phyloP scores from a whole-genome alignment of 192 early-diverging fungal species.

The Gamsiella multidivaricata region DNA sequence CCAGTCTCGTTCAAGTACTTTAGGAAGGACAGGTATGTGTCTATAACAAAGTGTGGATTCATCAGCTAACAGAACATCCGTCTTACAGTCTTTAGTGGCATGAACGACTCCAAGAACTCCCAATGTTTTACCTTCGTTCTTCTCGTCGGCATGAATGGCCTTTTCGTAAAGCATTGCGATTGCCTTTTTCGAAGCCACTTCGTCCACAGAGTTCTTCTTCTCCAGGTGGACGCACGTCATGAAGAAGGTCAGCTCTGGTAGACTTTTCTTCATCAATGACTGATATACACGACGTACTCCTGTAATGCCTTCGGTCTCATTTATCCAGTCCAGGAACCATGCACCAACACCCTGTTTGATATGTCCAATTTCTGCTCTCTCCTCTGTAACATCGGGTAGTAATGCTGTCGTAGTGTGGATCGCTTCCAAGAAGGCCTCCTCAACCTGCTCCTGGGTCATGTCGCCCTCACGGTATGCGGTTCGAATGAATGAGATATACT shows the following conservation, averaged over 20 bases:
- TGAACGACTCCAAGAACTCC: no score
- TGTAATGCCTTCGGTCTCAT: conserved; percentile 54
- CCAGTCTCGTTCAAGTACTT: conserved; percentile 57
- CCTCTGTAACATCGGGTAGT: conserved; percentile 60
- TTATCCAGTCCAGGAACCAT: conserved; percentile 70
- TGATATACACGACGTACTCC: conserved; percentile 62
- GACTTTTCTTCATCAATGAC: conserved; percentile 62
- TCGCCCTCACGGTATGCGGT: conserved; percentile 54
- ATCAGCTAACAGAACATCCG: no score
- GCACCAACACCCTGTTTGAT: conserved; percentile 65
- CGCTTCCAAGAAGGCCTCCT: conserved; percentile 60
- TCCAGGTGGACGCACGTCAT: conserved; percentile 72
- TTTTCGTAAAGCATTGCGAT: conserved; percentile 57
- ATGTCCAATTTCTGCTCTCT: conserved; percentile 56
- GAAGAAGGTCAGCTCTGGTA: conserved; percentile 71
- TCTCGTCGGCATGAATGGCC: conserved; percentile 52
- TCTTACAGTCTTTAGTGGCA: no score
- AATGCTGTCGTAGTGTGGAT: conserved; percentile 58
- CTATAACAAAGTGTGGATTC: conserved; percentile 19
- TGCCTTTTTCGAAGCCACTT: conserved; percentile 24
- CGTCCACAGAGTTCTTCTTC: conserved; percentile 25
- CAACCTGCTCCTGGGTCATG: conserved; percentile 37
- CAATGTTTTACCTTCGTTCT: conserved; percentile 67
- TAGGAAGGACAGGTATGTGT: conserved; percentile 56
- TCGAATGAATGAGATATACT: conserved; percentile 57